Conservation (phyloP, 129 eudicot species). For the Rutidosis leptorrhynchoides region DNA sequence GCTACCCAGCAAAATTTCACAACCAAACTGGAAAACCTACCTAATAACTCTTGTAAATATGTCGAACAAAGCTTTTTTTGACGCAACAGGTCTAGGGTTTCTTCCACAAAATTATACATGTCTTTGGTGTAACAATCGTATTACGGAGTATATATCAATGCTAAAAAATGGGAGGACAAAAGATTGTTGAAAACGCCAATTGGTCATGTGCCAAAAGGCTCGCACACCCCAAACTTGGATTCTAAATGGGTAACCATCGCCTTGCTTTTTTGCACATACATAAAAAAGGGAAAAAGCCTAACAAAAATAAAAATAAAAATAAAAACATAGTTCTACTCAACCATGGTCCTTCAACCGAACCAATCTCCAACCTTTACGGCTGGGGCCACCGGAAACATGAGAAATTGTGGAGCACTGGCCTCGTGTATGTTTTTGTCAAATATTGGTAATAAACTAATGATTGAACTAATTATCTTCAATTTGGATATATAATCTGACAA, state of each 20-base stretch:
- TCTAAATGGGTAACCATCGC: constrained; percentile 5
- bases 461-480: no score
- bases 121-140: not conserved
- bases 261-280: constrained; percentile 14
- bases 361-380: no score
- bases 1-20: no score
- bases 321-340: constrained; percentile 15
- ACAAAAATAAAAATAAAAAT: not conserved
- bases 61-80: not conserved
- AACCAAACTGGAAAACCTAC: no score
- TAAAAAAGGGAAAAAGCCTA: not conserved
- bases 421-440: no score
- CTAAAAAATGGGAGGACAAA: not conserved
- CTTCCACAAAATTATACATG: not conserved
- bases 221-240: not conserved
- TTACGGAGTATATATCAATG: not conserved
- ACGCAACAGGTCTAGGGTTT: not conserved
- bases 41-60: not conserved
- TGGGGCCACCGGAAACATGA: no score
- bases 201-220: constrained; percentile 9
- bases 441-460: no score
- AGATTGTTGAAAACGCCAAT: constrained; percentile 17
- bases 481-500: no score
- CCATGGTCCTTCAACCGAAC: constrained; percentile 18
- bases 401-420: no score